phyloP scores from a whole-genome alignment of 2,329 filamentous ascomycete species.

The Pochonia chlamydosporia region DNA sequence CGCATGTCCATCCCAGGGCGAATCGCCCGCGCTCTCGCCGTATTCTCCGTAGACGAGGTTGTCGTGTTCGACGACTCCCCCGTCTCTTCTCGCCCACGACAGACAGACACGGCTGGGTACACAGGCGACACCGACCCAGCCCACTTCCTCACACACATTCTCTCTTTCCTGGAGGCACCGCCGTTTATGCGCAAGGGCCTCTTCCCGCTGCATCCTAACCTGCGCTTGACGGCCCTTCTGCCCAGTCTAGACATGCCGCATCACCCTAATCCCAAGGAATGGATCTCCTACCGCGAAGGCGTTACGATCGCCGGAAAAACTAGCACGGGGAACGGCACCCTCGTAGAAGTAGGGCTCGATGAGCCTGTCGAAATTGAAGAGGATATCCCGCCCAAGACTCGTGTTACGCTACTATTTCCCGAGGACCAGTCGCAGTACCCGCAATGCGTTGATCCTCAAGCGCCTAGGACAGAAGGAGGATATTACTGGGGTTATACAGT shows the following conservation, averaged over 20 bases:
- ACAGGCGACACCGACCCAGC: conserved; percentile 70
- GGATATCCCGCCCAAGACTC: conserved; percentile 61
- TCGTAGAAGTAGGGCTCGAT: conserved; percentile 53
- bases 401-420: conserved; percentile 63
- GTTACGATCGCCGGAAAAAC: conserved; percentile 50
- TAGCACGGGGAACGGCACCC: conserved; percentile 40
- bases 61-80: conserved; percentile 72
- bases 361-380: conserved; percentile 50
- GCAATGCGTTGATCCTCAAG: conserved; percentile 59
- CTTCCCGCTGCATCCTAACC: conserved; percentile 74
- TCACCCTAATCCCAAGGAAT: conserved; percentile 70
- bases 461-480: conserved; percentile 67
- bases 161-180: conserved; percentile 79
- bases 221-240: conserved; percentile 65
- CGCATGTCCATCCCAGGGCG: conserved; percentile 68
- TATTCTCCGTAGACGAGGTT: conserved; percentile 81
- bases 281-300: conserved; percentile 75
- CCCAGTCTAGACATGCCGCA: conserved; percentile 81
- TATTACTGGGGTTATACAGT: conserved; percentile 85
- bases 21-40: conserved; percentile 73
- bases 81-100: conserved; percentile 34
- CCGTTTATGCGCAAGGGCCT: conserved; percentile 72
- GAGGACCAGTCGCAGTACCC: conserved; percentile 37
- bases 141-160: conserved; percentile 72
- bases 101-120: conserved; percentile 46